Evolutionary conservation across 176 grass and related monocot genomes (phyloP), one percentile per base, ranked within the genome.

Genomic region (Hsuehochloa calcarea): DNA sequence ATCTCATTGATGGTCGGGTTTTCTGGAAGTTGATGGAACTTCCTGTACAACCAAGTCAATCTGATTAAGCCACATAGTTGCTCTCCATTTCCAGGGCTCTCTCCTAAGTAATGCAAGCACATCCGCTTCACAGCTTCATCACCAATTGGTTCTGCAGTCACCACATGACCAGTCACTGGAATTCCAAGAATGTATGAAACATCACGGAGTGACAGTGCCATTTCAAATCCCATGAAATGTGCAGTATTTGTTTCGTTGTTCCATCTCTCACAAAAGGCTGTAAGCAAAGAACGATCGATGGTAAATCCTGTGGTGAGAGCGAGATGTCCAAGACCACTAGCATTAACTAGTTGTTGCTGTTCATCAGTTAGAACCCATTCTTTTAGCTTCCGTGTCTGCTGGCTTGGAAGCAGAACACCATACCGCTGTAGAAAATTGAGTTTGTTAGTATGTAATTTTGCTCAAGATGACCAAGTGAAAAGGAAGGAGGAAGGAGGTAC

Each of bases 201-300:
- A 20, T 90, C 89, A 75, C 89, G 85, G 38, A 87, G 89, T 44
- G 89, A 87, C 4, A 85, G 89, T 67, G 89, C 80, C 80, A 90
- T 87, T 79, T 90, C 89, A 87, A 90, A 90, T 79, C 89, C 89
- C 85, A 90, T 74, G 43, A 90, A 87, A 74, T 87, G 80, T 26
- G 85, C 85, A 87, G 89, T 90, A 84, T 90, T 90, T 74, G 85
- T 90, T 80, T 90, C 89, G 54, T 90, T 90, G 61, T 90, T 90
- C 85, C 89, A 90, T 80, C 85, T 79, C 75, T 90, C 89, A 84
- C 89, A 90, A 68, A 90, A 87, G 13, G 85, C 76, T 80, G 89
- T 90, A 59, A 90, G 89, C 80, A 90, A 87, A 66, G 85, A 84
- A 78, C 89, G 84, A 67, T 90, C 89, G 41, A 90, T 90, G 61